Evolutionary conservation across 768 basidiomycete genomes (phyloP).

Genomic region (Tephrocybe sp.): DNA sequence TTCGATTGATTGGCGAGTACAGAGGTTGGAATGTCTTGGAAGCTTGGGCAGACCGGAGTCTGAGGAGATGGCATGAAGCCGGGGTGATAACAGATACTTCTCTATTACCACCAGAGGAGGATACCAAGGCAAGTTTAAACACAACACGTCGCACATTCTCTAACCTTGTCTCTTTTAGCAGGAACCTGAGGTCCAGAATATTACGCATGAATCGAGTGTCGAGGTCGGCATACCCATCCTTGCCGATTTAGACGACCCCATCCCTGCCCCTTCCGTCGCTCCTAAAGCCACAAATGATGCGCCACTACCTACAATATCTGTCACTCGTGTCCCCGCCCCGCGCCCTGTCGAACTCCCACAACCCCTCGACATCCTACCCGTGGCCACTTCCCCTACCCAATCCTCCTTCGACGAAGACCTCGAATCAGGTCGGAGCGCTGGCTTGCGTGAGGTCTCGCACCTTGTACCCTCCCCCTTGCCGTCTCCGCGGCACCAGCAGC

Average conservation of each 20-base stretch:
- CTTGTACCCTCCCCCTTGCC: conserved; percentile 21
- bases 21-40: conserved; percentile 91
- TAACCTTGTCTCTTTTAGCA: conserved; percentile 18
- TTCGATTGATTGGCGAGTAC: conserved; percentile 83
- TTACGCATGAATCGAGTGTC: conserved; percentile 41
- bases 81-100: conserved; percentile 63
- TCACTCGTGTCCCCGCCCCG: conserved; percentile 73
- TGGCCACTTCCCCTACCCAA: conserved; percentile 43
- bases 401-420: conserved; percentile 47
- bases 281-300: conserved; percentile 17
- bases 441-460: conserved; percentile 36
- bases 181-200: conserved; percentile 39
- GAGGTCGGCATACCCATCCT: conserved; percentile 68
- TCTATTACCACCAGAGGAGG: conserved; percentile 38
- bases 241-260: conserved; percentile 37
- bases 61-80: conserved; percentile 82
- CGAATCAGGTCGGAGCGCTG: conserved; percentile 45
- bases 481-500: too few relatives aligned
- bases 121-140: conserved; percentile 47
- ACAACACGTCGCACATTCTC: background rate
- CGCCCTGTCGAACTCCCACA: conserved; percentile 71
- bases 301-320: conserved; percentile 52
- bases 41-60: conserved; percentile 89
- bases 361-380: conserved; percentile 52
- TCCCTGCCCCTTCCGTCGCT: conserved; percentile 28